These are phyloP conservation scores for Bondarzewia mesenterica DNA, from an alignment of 1,284 basidiomycete species.

Conservation along the genomic window DNA sequence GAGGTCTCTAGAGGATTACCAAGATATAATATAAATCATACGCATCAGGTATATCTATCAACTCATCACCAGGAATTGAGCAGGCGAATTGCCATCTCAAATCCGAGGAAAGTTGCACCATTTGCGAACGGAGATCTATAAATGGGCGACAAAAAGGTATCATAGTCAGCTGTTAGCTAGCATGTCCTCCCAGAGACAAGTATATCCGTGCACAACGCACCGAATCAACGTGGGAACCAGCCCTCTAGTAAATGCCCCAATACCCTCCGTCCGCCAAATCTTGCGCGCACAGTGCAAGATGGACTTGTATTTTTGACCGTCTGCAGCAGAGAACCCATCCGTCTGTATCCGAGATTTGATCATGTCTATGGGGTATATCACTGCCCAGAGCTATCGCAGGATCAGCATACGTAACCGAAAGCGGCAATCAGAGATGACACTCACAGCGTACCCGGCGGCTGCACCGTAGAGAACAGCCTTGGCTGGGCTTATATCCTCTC, in stretches of 20 bases:
- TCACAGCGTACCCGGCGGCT: slow-evolving; percentile 75
- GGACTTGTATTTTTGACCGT: slow-evolving; percentile 76
- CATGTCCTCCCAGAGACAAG: slow-evolving; percentile 9
- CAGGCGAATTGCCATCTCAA: slow-evolving; percentile 76
- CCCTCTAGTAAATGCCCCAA: slow-evolving; percentile 83
- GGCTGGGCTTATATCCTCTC: slow-evolving; percentile 71
- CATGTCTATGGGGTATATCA: slow-evolving; percentile 92
- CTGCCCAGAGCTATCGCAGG: slow-evolving; percentile 58
- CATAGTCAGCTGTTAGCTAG: not conserved
- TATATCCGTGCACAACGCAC: slow-evolving; percentile 36
- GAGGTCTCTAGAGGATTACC: too few species aligned
- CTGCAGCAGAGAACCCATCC: slow-evolving; percentile 71
- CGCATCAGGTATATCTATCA: too few species aligned
- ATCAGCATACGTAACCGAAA: not conserved
- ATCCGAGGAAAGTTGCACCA: slow-evolving; percentile 89
- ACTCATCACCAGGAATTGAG: slow-evolving; percentile 31
- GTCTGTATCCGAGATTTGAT: slow-evolving; percentile 95
- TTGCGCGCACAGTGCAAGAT: slow-evolving; percentile 77
- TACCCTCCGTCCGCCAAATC: slow-evolving; percentile 77
- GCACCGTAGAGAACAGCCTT: slow-evolving; percentile 84
- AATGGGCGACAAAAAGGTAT: slow-evolving; percentile 11
- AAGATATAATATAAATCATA: too few species aligned
- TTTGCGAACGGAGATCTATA: slow-evolving; percentile 82
- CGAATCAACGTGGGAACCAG: slow-evolving; percentile 87
- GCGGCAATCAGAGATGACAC: slow-evolving; percentile 21